These are phyloP conservation scores for Phaeomoniella chlamydospora DNA, from an alignment of 2,329 filamentous ascomycete species.

Conservation along the genomic window DNA sequence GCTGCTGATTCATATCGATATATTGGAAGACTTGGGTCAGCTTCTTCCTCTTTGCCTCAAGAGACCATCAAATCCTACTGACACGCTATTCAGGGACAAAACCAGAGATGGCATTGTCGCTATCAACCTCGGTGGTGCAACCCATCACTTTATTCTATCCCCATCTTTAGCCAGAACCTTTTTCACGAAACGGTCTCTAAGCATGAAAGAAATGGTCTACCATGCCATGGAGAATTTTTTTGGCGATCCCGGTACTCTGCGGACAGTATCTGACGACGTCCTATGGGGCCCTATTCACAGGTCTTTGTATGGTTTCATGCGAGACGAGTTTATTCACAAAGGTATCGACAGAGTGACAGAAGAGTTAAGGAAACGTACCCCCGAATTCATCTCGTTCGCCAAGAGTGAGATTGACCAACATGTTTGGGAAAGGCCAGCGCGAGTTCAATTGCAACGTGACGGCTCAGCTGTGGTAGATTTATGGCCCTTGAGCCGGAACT, in stretches of 20 bases:
- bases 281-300: conserved; percentile 23
- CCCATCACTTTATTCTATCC: conserved; percentile 34
- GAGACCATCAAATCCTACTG: not conserved
- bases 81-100: not conserved
- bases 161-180: conserved; percentile 27
- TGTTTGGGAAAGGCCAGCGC: conserved; percentile 43
- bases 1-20: conserved; percentile 29
- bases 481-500: conserved; percentile 38
- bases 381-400: conserved; percentile 44
- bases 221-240: conserved; percentile 26
- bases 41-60: conserved; percentile 2
- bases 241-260: conserved; percentile 22
- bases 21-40: conserved; percentile 26
- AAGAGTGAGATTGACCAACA: conserved; percentile 46
- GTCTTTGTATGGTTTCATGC: conserved; percentile 25
- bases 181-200: conserved; percentile 14
- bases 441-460: conserved; percentile 21
- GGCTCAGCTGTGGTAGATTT: conserved; percentile 34
- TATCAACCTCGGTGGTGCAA: conserved; percentile 21
- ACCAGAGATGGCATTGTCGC: conserved; percentile 8
- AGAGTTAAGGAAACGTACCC: conserved; percentile 29
- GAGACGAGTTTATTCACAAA: conserved; percentile 29
- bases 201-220: conserved; percentile 8
- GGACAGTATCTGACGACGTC: conserved; percentile 17
- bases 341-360: conserved; percentile 21